Conservation (phyloP, 1,284 basidiomycete species). For the Apiotrichum siamense region DNA sequence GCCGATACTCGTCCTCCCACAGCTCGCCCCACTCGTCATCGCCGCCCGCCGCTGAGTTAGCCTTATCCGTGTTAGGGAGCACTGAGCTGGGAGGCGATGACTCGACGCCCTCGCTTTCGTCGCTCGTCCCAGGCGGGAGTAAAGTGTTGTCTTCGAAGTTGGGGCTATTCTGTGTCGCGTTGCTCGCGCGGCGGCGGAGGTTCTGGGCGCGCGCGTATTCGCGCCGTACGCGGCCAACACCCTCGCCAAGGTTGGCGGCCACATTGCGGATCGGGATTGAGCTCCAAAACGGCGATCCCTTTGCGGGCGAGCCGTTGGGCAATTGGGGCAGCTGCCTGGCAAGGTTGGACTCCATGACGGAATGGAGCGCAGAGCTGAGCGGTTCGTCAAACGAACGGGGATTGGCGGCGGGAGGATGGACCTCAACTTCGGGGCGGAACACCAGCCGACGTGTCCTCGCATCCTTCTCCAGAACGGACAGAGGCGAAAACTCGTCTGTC, state of each 20-base stretch:
- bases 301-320: slow-evolving; percentile 57
- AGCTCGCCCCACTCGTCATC: slow-evolving; percentile 31
- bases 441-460: slow-evolving; percentile 59
- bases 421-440: slow-evolving; percentile 64
- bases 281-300: slow-evolving; percentile 21
- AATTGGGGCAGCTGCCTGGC: slow-evolving; percentile 62
- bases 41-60: slow-evolving; percentile 15
- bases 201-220: slow-evolving; percentile 35
- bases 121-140: slow-evolving; percentile 14
- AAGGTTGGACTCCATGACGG: slow-evolving; percentile 55
- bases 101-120: slow-evolving; percentile 17
- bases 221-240: slow-evolving; percentile 33
- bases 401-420: slow-evolving; percentile 42
- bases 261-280: slow-evolving; percentile 40
- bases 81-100: slow-evolving; percentile 29
- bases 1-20: slow-evolving; percentile 45
- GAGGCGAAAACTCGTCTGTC: slow-evolving; percentile 71
- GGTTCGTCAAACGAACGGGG: slow-evolving; percentile 66
- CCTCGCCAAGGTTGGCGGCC: slow-evolving; percentile 36
- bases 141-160: slow-evolving; percentile 44
- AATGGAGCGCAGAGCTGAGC: slow-evolving; percentile 63
- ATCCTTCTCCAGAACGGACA: slow-evolving; percentile 62
- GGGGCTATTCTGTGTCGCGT: slow-evolving; percentile 20
- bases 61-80: slow-evolving; percentile 27
- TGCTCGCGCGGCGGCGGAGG: slow-evolving; percentile 16